Evolutionary conservation across 306 rosid species (phyloP), one percentile per base, ranked within the genome.

Genomic region (Cucurbita pepo): DNA sequence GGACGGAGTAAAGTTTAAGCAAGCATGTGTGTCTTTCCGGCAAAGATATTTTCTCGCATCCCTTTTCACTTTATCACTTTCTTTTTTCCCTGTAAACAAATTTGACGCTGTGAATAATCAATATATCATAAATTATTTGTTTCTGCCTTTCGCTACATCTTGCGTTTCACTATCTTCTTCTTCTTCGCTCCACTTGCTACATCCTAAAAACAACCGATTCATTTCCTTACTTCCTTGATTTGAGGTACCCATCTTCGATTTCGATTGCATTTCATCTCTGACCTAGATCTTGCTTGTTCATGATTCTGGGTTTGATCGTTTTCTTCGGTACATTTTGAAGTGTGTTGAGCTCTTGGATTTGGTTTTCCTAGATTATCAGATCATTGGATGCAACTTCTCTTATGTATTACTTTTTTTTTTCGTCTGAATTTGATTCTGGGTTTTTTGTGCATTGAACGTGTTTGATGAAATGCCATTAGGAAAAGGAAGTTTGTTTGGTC

Each of bases 1-100:
- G 70, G 70, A 63, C 36, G 36, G 70, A 63, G 70, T 63, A 63
- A 63, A 63, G 70, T 40, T 18, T 2, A 63, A 63, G 52, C 70
- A 63, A 63, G 8, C 69, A 37, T 16, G 69, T 38, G 25, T 16
- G 69, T 63, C 52, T 41, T 64, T 64, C 71, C 71, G 71, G 71
- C 71, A 64, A 64, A 64, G 52, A 5, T 64, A 64, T 64, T 64
- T 62, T n/a, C 30, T 62, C 69, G 4, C 50, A 62, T 18, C 69
- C 50, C 15, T 62, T 62, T 64, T 64, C 71, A 64, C 71, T 64
- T 64, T 64, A 41, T 64, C 71, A 10, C 48, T 21, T 34, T 38
- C 4, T 16, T 64, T 18, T 10, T 12, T 30, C 34, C 5, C 36
- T 41, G 43, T 40, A 63, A 64, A 64, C n/a, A 64, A 62, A 62